phyloP scores from a whole-genome alignment of 75 land plant genomes.

The Picea glauca region DNA sequence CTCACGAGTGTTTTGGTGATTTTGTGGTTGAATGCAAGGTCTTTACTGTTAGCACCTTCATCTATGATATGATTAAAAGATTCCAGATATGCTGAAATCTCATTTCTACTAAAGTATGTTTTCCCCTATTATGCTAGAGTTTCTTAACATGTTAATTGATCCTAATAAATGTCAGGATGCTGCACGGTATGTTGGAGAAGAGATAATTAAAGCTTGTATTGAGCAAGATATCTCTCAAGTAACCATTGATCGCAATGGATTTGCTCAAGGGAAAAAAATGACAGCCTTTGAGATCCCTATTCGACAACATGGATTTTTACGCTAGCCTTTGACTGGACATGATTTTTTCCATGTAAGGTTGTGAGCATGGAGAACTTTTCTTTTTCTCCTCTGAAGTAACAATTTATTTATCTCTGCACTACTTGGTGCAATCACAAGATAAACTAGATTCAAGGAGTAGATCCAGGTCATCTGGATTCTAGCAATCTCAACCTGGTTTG shows the following conservation, averaged over 20 bases:
- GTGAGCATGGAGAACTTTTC: neutral
- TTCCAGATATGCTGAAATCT: neutral
- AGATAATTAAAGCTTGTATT: conserved; percentile 47
- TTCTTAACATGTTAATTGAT: neutral
- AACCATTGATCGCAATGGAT: conserved; percentile 59
- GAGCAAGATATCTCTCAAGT: conserved; percentile 42
- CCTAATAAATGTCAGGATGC: conserved; percentile 37
- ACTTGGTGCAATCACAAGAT: too few species aligned
- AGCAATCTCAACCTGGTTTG: too few species aligned
- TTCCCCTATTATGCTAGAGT: neutral
- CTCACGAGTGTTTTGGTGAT: neutral
- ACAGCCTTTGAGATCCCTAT: conserved; percentile 59
- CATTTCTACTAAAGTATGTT: neutral
- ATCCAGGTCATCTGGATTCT: too few species aligned
- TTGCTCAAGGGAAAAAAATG: conserved; percentile 46
- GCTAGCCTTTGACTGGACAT: neutral
- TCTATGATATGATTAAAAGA: neutral
- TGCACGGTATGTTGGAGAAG: conserved; percentile 59
- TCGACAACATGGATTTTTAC: conserved; percentile 38
- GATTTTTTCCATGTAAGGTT: neutral
- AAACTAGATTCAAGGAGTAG: too few species aligned
- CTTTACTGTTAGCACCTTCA: neutral
- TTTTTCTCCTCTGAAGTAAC: too few species aligned
- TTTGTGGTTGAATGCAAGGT: neutral
- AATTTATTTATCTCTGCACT: too few species aligned